Conservation (phyloP, 768 basidiomycete genomes). For the Hygrocybe punicea region DNA sequence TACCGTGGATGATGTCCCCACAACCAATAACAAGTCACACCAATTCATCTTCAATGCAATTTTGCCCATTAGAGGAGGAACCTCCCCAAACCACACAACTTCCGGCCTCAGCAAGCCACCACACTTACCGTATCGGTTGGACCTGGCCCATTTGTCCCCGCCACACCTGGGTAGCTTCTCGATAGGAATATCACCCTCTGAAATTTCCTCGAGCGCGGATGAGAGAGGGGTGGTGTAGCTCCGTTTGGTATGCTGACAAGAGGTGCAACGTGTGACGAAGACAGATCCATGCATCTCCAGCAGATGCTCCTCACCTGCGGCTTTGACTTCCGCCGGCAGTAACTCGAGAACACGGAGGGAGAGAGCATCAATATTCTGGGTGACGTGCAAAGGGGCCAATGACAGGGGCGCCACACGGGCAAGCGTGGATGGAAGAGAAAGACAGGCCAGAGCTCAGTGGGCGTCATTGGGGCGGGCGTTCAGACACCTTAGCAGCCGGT, state of each 20-base stretch:
- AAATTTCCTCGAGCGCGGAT: conserved; percentile 24
- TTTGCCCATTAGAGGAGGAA: conserved; percentile 24
- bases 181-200: conserved; percentile 7
- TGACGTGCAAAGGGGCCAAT: conserved; percentile 30
- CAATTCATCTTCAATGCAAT: conserved; percentile 26
- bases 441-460: conserved; percentile 38
- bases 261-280: conserved; percentile 38
- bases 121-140: too few species aligned
- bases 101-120: conserved; percentile 34
- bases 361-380: conserved; percentile 45
- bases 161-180: conserved; percentile 13
- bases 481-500: conserved; percentile 23
- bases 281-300: conserved; percentile 49
- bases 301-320: conserved; percentile 8
- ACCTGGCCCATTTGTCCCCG: too few species aligned
- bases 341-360: conserved; percentile 29
- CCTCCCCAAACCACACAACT: conserved; percentile 44
- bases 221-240: conserved; percentile 22
- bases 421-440: conserved; percentile 28
- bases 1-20: conserved; percentile 40
- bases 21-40: conserved; percentile 35
- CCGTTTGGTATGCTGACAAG: conserved; percentile 21
- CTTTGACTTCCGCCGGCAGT: conserved; percentile 3
- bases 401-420: conserved; percentile 24
- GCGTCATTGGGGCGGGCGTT: conserved; percentile 40